These are phyloP conservation scores for Cyberlindnera mrakii DNA, from an alignment of 805 yeast genomes.

Conservation along the genomic window DNA sequence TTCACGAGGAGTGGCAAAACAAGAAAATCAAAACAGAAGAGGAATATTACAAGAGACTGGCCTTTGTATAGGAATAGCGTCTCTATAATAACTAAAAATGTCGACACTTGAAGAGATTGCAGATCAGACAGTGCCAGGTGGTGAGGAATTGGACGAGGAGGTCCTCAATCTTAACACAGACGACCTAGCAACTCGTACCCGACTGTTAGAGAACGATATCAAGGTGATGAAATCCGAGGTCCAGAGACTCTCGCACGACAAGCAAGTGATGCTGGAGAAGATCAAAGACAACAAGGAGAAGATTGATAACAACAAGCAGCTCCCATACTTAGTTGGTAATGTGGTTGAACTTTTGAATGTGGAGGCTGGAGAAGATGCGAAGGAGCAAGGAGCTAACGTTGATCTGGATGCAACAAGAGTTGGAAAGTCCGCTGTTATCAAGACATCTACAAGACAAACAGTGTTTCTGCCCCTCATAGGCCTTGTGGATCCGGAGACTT, in stretches of 20 bases:
- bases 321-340: conserved; percentile 94
- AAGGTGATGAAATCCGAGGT: conserved; percentile 90
- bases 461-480: conserved; percentile 95
- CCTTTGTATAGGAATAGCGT: not conserved
- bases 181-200: conserved; percentile 81
- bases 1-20: not conserved
- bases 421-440: conserved; percentile 97
- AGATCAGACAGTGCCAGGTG: conserved; percentile 34
- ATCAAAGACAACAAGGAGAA: conserved; percentile 95
- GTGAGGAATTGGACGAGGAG: conserved; percentile 61
- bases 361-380: conserved; percentile 76
- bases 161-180: conserved; percentile 70
- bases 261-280: conserved; percentile 85
- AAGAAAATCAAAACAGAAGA: not conserved
- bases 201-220: conserved; percentile 88
- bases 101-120: conserved; percentile 83
- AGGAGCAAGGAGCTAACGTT: conserved; percentile 86
- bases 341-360: conserved; percentile 91
- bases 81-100: conserved; percentile 35
- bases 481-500: conserved; percentile 80
- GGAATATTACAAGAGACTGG: not conserved
- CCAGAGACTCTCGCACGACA: conserved; percentile 87
- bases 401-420: conserved; percentile 86
- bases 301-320: conserved; percentile 89
- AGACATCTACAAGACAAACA: conserved; percentile 96